Base-by-base conservation (phyloP, 2,329 filamentous ascomycete genomes). In the Monilinia polystroma region DNA sequence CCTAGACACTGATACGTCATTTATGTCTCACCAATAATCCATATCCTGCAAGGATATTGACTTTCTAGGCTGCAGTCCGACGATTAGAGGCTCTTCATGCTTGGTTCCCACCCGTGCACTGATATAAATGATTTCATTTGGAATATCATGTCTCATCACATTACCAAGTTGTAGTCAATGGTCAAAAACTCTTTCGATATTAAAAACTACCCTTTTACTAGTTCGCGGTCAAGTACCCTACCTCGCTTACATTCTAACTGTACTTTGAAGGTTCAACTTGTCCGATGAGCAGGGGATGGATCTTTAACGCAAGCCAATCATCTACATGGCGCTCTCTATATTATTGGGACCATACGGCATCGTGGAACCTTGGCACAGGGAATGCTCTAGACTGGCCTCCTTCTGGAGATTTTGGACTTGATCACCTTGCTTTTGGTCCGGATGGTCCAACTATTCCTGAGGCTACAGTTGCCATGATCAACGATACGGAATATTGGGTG, bases 371-470 rank as follows among this genome's bases (percentile, higher is more conserved):
- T 49, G 57, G 43, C 23, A 60, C 43, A 23, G 57, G 29, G 32
- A 49, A 60, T n/a, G 49, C 43, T 7, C 43, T 60, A 35, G 3
- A 49, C n/a, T 49, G 12, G 43, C 29, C 57, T 35, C 26, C 57
- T 23, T 49, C 76, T 4, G 87, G 84, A 59, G 90, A 89, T 74
- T 91, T 89, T 73, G 89, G 87, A 6, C 77, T 84, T 67, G 85
- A 87, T 67, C 52, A 67, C 38, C 35, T 76, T 23, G 73, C 69
- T 5, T 74, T 76, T 65, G 73, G 73, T 3, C 69, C 72, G 4
- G 72, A 72, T 4, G 71, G 72, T 1, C 67, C 73, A 76, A 78
- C 72, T 78, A 80, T 75, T 75, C 77, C 64, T 68, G 80, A 47
- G 76, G 73, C 67, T 73, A 78, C 67, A 70, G 75, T 71, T 73